Conservation (phyloP, 805 yeast genomes). For the Nakazawaea sp. region DNA sequence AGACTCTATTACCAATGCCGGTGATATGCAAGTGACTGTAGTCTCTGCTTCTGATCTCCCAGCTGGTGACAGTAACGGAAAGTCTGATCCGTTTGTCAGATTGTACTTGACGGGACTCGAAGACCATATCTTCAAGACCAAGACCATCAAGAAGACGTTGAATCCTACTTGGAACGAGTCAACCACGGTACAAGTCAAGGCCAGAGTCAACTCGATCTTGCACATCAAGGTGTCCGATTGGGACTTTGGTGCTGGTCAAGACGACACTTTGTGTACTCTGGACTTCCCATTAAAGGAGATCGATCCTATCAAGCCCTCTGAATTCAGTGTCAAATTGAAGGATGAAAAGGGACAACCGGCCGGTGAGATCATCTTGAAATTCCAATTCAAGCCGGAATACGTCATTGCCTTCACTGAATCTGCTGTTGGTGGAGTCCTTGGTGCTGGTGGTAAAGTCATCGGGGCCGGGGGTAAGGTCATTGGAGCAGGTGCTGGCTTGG, state of each 20-base stretch:
- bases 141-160: constrained; percentile 78
- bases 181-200: constrained; percentile 45
- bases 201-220: constrained; percentile 55
- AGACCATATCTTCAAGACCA: constrained; percentile 61
- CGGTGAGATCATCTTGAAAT: constrained; percentile 56
- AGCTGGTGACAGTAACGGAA: constrained; percentile 87
- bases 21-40: constrained; percentile 57
- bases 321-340: constrained; percentile 45
- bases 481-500: constrained; percentile 29
- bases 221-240: constrained; percentile 68
- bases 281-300: constrained; percentile 50
- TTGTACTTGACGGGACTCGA: constrained; percentile 59
- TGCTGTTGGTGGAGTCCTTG: constrained; percentile 20
- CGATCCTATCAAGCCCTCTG: constrained; percentile 36
- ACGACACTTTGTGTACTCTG: constrained; percentile 74
- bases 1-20: constrained; percentile 73
- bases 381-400: constrained; percentile 67
- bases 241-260: constrained; percentile 87
- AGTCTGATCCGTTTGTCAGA: constrained; percentile 85
- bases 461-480: constrained; percentile 34
- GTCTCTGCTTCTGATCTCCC: constrained; percentile 61
- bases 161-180: constrained; percentile 87
- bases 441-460: constrained; percentile 29
- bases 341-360: constrained; percentile 44
- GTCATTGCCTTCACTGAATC: constrained; percentile 37